These are phyloP conservation scores for Erysimum cheiri DNA, from an alignment of 441 rosid genomes.

Conservation along the genomic window DNA sequence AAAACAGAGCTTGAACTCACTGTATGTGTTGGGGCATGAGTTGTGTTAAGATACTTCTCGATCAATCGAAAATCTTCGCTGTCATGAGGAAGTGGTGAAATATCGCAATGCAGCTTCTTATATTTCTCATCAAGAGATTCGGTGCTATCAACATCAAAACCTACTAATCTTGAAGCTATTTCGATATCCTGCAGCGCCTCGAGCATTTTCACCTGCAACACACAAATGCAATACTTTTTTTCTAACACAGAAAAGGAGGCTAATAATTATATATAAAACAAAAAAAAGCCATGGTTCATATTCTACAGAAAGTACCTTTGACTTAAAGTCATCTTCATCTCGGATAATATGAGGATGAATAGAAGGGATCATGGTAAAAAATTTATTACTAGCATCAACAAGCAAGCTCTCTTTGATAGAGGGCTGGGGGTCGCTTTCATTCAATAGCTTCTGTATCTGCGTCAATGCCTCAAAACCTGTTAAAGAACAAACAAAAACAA, in stretches of 20 bases:
- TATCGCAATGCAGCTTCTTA: conserved; percentile 70
- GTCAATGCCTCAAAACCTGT: conserved; percentile 97
- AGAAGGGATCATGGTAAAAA: conserved; percentile 93
- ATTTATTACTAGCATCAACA: conserved; percentile 91
- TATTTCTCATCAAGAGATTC: conserved; percentile 89
- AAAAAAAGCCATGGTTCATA: neutral
- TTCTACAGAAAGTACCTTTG: conserved; percentile 62
- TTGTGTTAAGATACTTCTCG: conserved; percentile 75
- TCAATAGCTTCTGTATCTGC: conserved; percentile 84
- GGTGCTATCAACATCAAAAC: conserved; percentile 79
- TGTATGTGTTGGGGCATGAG: conserved; percentile 98
- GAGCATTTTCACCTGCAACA: conserved; percentile 88
- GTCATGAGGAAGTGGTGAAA: conserved; percentile 82
- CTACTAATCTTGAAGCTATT: conserved; percentile 97
- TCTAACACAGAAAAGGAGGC: neutral
- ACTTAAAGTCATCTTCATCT: conserved; percentile 89
- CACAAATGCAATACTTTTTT: conserved; percentile 30
- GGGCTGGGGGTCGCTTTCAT: conserved; percentile 51
- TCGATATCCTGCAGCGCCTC: conserved; percentile 99
- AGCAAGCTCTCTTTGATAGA: conserved; percentile 78
- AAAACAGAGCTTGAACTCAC: conserved; percentile 49
- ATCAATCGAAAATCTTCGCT: conserved; percentile 79
- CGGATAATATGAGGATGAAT: conserved; percentile 86
- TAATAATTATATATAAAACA: neutral
- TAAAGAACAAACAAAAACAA: conserved; percentile 26